phyloP scores from a whole-genome alignment of 148 eudicot genomes.

The Limonium bicolor region DNA sequence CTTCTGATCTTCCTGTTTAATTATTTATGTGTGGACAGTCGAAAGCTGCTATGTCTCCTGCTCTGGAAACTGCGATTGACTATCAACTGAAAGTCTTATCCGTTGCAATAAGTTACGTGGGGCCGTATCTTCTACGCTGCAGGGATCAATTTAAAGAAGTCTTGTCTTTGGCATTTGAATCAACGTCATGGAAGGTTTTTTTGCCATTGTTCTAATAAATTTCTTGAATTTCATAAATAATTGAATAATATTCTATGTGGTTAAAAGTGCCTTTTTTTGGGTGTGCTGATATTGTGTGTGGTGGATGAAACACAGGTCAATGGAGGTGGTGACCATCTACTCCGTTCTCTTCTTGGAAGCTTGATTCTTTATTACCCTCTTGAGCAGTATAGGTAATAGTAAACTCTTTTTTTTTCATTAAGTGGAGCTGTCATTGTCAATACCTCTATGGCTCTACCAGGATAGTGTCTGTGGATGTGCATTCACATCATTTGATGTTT shows the following conservation, averaged over 20 bases:
- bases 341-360: constrained; percentile 88
- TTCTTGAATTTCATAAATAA: too few relatives aligned
- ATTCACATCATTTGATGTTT: too few relatives aligned
- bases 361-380: constrained; percentile 84
- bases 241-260: too few relatives aligned
- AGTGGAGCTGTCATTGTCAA: too few relatives aligned
- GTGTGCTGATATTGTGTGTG: too few relatives aligned
- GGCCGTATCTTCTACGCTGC: constrained; percentile 57
- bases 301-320: constrained; percentile 49
- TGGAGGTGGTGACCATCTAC: constrained; percentile 90
- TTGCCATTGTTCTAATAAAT: constrained; percentile 2
- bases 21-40: constrained; percentile 23
- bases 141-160: constrained; percentile 69
- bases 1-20: constrained; percentile 1
- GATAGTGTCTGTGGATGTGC: not conserved
- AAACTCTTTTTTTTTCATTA: too few relatives aligned
- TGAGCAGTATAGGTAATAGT: constrained; percentile 84
- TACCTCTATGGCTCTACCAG: too few relatives aligned
- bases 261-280: too few relatives aligned
- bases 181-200: constrained; percentile 95
- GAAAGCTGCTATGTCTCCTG: constrained; percentile 72
- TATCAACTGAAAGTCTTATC: constrained; percentile 86
- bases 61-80: constrained; percentile 77
- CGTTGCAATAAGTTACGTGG: constrained; percentile 84
- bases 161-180: constrained; percentile 65